Percentiles rank a stretch among this genome's conserved stretches.
phyloP scores from a whole-genome alignment of 2,329 filamentous ascomycete species.

The Ascochyta pisi region DNA sequence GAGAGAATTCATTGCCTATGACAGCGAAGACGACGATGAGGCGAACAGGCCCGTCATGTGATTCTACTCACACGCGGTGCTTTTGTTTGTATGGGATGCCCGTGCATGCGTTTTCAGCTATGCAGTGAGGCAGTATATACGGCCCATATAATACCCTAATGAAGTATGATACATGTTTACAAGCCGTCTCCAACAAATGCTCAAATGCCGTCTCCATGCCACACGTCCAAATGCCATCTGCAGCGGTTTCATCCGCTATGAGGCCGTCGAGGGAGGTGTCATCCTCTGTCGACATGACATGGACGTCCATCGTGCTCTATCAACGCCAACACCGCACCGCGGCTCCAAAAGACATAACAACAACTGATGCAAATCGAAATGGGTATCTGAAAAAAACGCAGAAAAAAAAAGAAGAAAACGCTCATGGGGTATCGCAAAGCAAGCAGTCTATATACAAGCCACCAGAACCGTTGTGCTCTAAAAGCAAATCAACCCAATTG shows the following conservation, averaged over 20 bases:
- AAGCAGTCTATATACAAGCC: slow-evolving; percentile 19
- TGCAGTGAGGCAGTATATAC: slow-evolving; percentile 14
- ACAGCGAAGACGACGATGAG: slow-evolving; percentile 44
- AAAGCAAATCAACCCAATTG: neutral
- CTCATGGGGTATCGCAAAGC: slow-evolving; percentile 20
- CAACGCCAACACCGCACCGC: neutral
- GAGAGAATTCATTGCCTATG: slow-evolving; percentile 35
- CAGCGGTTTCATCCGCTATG: slow-evolving; percentile 16
- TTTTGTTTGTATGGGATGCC: slow-evolving; percentile 3
- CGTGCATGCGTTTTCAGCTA: slow-evolving; percentile 27
- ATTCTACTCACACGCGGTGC: slow-evolving; percentile 18
- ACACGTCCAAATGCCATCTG: neutral
- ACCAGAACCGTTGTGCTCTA: neutral
- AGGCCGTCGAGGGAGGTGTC: slow-evolving; percentile 5
- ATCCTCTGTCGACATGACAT: slow-evolving; percentile 2
- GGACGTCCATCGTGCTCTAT: neutral
- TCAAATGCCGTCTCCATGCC: neutral
- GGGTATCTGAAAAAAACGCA: neutral
- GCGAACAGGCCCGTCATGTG: slow-evolving; percentile 43
- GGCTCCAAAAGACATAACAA: neutral
- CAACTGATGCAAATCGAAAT: neutral
- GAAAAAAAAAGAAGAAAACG: slow-evolving; percentile 6
- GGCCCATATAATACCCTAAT: slow-evolving; percentile 19
- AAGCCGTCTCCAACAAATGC: neutral
- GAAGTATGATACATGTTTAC: slow-evolving; percentile 20